Evolutionary conservation across 202 grass and related monocot species (phyloP), one percentile per base, ranked within the genome.

Genomic region (Cymbopogon flexuosus): DNA sequence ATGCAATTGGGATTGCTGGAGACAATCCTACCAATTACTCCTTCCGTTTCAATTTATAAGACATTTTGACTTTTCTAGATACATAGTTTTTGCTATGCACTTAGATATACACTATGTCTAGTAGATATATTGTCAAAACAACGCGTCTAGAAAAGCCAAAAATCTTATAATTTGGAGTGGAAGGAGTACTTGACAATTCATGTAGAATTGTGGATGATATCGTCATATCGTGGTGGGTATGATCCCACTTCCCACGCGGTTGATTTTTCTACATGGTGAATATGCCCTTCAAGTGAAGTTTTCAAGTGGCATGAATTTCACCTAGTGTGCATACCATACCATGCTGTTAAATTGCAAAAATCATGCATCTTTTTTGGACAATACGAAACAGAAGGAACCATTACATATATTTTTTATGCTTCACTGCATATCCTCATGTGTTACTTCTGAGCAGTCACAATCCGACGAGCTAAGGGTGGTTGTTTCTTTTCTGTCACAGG

Each of bases 401-500:
- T 61, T 24, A 46, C 7, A 61, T 24, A 5, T 27, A 33, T 33
- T 45, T 46, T 10, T 36, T 47, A 18, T 51, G 60, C 30, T 62
- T 67, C 75, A 29, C 58, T 27, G 4, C 58, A 5, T 61, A 57
- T 79, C 27, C 15, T 40, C 2, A 5, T 39, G 23, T 43, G 9
- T 62, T 64, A 57, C 57, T 67, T 72, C 57, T 68, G 58, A 66
- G 45, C 49, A 61, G 37, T 59, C 24, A 13, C 21, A 62, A 23
- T 52, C 27, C 49, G 51, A 41, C 3, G 10, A 68, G 36, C 29
- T 68, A 29, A 57, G 49, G 14, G 12, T 81, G 21, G 18, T 11
- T 33, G 10, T 60, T 78, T 82, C 10, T 69, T 78, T 82, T 45
- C n/a, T 54, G 31, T 15, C 70, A 54, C 18, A 36, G 47, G 16